Percentiles rank a stretch among this genome's conserved stretches.
These are phyloP conservation scores for Zygosaccharomyces sapae DNA, from an alignment of 1,139 yeast genomes.

Conservation along the genomic window DNA sequence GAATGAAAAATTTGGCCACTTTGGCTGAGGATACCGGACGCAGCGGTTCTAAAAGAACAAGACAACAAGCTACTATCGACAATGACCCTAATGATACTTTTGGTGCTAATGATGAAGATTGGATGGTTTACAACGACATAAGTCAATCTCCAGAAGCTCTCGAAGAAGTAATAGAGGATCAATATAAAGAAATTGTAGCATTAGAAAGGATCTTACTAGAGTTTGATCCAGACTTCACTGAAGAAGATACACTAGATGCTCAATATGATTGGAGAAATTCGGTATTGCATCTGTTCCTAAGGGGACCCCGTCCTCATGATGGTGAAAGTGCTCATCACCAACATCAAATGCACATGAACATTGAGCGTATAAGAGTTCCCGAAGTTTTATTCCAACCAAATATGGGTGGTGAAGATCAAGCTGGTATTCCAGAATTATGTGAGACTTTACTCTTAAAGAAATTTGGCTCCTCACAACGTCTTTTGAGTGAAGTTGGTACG, in stretches of 20 bases:
- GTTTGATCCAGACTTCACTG: slow-evolving; percentile 77
- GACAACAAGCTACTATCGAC: slow-evolving; percentile 65
- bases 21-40: slow-evolving; percentile 71
- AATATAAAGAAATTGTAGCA: slow-evolving; percentile 53
- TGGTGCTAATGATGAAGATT: slow-evolving; percentile 94
- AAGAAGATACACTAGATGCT: slow-evolving; percentile 79
- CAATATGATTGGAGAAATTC: slow-evolving; percentile 85
- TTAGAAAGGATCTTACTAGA: slow-evolving; percentile 74
- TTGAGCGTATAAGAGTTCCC: slow-evolving; percentile 88
- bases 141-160: slow-evolving; percentile 58
- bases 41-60: slow-evolving; percentile 44
- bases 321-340: slow-evolving; percentile 63
- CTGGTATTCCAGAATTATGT: slow-evolving; percentile 76
- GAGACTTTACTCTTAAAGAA: slow-evolving; percentile 65
- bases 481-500: slow-evolving; percentile 30
- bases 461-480: slow-evolving; percentile 52
- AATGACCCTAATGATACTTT: slow-evolving; percentile 92
- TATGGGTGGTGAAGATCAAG: slow-evolving; percentile 93
- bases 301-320: slow-evolving; percentile 80
- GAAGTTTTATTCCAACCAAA: slow-evolving; percentile 92
- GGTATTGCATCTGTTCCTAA: slow-evolving; percentile 72
- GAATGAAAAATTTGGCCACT: slow-evolving; percentile 89
- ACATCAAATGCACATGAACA: slow-evolving; percentile 84
- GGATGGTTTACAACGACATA: slow-evolving; percentile 87
- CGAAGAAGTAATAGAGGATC: slow-evolving; percentile 72